A percentile compares a stretch with the other conserved stretches of the same genome.
phyloP scores from a whole-genome alignment of 257 asterid species.

The Euphrasia confusa region DNA sequence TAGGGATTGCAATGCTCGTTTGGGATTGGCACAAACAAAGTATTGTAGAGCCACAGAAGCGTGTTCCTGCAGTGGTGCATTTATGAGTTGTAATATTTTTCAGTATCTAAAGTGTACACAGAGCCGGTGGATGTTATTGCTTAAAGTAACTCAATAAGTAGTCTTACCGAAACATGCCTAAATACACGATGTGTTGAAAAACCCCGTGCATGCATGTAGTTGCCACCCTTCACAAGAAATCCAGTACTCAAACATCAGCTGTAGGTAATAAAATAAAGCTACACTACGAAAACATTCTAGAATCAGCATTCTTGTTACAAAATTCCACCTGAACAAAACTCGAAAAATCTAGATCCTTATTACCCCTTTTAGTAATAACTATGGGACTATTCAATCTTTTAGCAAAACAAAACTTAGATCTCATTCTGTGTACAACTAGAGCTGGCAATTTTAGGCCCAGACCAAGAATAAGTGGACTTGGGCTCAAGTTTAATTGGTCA shows the following conservation, averaged over 20 bases:
- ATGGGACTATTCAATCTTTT: constrained; percentile 5
- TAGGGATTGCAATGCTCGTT: constrained; percentile 49
- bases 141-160: constrained; percentile 4
- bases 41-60: constrained; percentile 88
- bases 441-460: neutral
- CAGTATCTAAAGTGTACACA: neutral
- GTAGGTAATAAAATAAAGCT: constrained; percentile 3
- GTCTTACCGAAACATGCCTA: constrained; percentile 67
- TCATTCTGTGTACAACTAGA: neutral
- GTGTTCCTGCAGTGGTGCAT: constrained; percentile 54
- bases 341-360: neutral
- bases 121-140: constrained; percentile 2
- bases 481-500: too few species aligned
- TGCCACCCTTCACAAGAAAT: constrained; percentile 71
- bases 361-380: neutral
- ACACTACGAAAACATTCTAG: constrained; percentile 20
- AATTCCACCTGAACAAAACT: constrained; percentile 14
- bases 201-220: constrained; percentile 74
- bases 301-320: constrained; percentile 14
- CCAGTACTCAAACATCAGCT: constrained; percentile 27
- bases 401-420: neutral
- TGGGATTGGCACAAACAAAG: constrained; percentile 48
- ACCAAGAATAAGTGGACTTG: too few species aligned
- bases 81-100: constrained; percentile 7
- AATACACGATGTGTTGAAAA: constrained; percentile 63